phyloP scores from a whole-genome alignment of 2,329 filamentous ascomycete genomes.

The Fusarium nodosum region DNA sequence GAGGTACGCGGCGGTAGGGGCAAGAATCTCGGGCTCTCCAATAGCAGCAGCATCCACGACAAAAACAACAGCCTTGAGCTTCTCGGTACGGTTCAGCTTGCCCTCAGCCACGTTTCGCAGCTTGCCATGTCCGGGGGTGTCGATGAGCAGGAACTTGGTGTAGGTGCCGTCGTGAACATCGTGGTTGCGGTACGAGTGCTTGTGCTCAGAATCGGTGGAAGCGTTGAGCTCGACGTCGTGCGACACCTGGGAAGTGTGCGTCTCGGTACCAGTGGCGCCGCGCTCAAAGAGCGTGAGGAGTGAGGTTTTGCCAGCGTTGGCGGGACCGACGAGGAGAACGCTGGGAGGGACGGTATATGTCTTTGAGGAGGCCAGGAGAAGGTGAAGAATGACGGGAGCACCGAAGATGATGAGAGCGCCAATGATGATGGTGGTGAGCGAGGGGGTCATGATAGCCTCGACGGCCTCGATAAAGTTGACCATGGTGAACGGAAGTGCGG shows the following conservation, averaged over 20 bases:
- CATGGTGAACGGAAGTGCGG: constrained; percentile 52
- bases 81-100: constrained; percentile 59
- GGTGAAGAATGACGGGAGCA: constrained; percentile 83
- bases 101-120: constrained; percentile 78
- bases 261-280: constrained; percentile 60
- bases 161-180: constrained; percentile 68
- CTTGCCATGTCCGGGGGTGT: constrained; percentile 97
- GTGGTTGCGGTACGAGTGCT: constrained; percentile 66
- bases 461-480: constrained; percentile 58
- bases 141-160: constrained; percentile 81
- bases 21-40: constrained; percentile 70
- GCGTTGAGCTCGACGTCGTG: constrained; percentile 69
- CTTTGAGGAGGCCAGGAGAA: constrained; percentile 76
- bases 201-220: constrained; percentile 60
- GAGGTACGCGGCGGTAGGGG: constrained; percentile 84
- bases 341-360: constrained; percentile 78
- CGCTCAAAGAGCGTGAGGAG: constrained; percentile 81
- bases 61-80: constrained; percentile 83
- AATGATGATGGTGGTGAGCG: constrained; percentile 72
- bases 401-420: constrained; percentile 78
- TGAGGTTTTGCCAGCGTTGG: constrained; percentile 87
- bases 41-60: constrained; percentile 86
- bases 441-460: constrained; percentile 71
- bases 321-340: constrained; percentile 84
- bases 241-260: constrained; percentile 68